Percentiles rank a stretch among this genome's conserved stretches.
These are phyloP conservation scores for Lactifluus hygrophoroides DNA, from an alignment of 768 basidiomycete species.

Conservation along the genomic window DNA sequence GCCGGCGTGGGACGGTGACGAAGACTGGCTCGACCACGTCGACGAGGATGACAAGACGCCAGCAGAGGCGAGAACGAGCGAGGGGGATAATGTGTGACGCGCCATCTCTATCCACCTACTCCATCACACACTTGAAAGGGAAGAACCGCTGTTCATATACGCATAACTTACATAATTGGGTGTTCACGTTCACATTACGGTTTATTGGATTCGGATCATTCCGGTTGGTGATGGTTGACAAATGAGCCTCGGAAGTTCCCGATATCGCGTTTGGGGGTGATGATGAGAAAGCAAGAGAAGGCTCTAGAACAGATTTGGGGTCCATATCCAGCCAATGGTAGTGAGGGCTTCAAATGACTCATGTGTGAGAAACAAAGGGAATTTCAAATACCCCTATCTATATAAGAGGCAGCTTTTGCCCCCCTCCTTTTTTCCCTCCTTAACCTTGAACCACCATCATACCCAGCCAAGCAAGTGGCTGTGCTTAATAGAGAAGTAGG, in stretches of 20 bases:
- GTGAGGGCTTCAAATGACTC: neutral
- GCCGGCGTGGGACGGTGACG: constrained; percentile 37
- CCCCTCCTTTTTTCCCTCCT: neutral
- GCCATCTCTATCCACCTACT: neutral
- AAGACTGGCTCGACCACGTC: constrained; percentile 44
- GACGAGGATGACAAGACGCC: constrained; percentile 41
- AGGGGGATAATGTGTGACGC: constrained; percentile 26
- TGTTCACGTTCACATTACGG: too few species aligned
- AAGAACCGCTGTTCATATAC: too few species aligned
- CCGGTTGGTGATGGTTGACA: too few species aligned
- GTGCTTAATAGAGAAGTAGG: neutral
- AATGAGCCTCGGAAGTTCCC: too few species aligned
- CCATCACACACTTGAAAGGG: neutral
- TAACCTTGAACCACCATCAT: neutral
- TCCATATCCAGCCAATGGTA: neutral
- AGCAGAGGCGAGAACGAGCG: constrained; percentile 32
- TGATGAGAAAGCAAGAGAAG: neutral
- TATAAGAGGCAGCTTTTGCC: neutral
- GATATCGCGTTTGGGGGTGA: neutral
- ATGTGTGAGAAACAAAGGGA: neutral
- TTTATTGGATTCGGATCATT: too few species aligned
- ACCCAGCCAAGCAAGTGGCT: neutral
- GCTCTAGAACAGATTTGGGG: neutral
- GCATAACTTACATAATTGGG: neutral
- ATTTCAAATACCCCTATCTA: constrained; percentile 2